Percentiles rank a stretch among this genome's conserved stretches.
Conservation (phyloP, 2,329 filamentous ascomycete genomes). For the Neofusicoccum laricinum region DNA sequence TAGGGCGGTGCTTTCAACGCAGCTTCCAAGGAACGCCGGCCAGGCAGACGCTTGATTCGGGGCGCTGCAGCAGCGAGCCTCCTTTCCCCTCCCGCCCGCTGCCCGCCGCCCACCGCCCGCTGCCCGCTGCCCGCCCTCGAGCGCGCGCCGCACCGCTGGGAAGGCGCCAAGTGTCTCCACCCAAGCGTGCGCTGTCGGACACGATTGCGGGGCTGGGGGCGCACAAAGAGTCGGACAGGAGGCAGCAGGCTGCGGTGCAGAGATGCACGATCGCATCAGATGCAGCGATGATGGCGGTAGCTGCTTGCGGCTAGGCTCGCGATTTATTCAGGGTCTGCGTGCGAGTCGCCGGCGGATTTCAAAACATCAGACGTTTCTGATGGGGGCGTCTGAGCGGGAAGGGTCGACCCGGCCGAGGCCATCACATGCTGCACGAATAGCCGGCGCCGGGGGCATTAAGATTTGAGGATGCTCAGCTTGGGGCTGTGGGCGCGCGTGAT, state of each 20-base stretch:
- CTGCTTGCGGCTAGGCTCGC: not conserved
- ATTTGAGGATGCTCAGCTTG: not conserved
- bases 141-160: not conserved
- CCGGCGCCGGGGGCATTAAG: not conserved
- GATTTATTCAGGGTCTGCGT: slow-evolving; percentile 12
- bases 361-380: not conserved
- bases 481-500: not conserved
- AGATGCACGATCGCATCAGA: slow-evolving; percentile 9
- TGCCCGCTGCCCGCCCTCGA: not conserved
- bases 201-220: slow-evolving; percentile 2
- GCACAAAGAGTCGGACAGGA: slow-evolving; percentile 2
- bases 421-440: slow-evolving; percentile 7
- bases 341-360: not conserved
- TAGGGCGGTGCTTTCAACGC: not conserved
- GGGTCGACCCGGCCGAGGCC: slow-evolving; percentile 4
- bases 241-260: not conserved
- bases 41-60: not conserved
- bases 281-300: slow-evolving; percentile 5
- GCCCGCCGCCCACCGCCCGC: not conserved
- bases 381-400: slow-evolving; percentile 2
- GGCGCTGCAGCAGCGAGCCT: not conserved
- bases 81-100: not conserved
- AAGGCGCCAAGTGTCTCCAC: not conserved
- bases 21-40: not conserved
- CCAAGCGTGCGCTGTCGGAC: not conserved